phyloP scores from a whole-genome alignment of 2,329 filamentous ascomycete species.

The Mycocentrospora acerina region DNA sequence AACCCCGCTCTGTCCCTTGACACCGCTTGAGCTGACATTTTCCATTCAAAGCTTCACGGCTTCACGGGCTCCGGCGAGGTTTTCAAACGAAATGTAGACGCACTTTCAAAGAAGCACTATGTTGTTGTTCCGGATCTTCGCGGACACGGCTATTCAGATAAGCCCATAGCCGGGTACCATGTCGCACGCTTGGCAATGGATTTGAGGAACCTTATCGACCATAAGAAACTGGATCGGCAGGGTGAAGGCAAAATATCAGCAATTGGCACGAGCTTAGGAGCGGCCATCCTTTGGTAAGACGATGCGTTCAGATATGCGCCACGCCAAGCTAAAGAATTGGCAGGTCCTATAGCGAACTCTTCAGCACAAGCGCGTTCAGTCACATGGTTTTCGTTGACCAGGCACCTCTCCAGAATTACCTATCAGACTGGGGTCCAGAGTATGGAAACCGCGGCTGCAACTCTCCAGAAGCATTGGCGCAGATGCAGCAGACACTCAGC shows the following conservation, averaged over 20 bases:
- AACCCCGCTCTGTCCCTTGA: background rate
- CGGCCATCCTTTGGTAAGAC: conserved; percentile 22
- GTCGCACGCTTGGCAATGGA: conserved; percentile 31
- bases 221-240: conserved; percentile 11
- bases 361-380: conserved; percentile 19
- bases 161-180: conserved; percentile 28
- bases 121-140: conserved; percentile 25
- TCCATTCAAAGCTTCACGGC: conserved; percentile 22
- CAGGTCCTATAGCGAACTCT: conserved; percentile 30
- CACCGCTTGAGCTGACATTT: background rate
- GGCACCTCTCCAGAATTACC: conserved; percentile 28
- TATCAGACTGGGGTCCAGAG: conserved; percentile 23
- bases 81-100: conserved; percentile 18
- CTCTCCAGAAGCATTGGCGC: conserved; percentile 11
- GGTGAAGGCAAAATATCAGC: conserved; percentile 9
- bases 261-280: conserved; percentile 24
- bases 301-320: background rate
- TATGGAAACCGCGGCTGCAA: conserved; percentile 27
- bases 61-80: conserved; percentile 27
- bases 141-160: conserved; percentile 27
- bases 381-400: conserved; percentile 33
- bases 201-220: conserved; percentile 23
- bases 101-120: conserved; percentile 9
- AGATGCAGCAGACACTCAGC: conserved; percentile 16
- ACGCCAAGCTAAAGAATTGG: background rate